Evolutionary conservation across 345 rosid genomes (phyloP).

Genomic region (Garcia nutans): DNA sequence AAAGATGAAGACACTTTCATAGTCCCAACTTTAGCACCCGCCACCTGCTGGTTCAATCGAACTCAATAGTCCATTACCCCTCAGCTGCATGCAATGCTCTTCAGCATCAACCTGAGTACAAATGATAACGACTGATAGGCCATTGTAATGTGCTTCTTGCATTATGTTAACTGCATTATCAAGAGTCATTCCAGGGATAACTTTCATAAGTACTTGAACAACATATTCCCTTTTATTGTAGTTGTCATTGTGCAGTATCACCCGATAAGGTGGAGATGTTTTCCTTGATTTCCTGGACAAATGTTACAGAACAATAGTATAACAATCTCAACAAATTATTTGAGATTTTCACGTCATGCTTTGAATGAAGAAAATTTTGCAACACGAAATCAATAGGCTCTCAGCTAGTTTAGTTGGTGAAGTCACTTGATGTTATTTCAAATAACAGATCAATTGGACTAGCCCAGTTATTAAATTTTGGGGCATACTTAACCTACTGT

Average conservation of each 20-base stretch:
- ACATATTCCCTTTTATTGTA: conserved; percentile 87
- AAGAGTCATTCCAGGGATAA: conserved; percentile 88
- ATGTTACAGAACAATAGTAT: neutral
- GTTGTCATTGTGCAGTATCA: conserved; percentile 87
- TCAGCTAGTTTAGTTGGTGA: neutral
- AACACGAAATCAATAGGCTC: neutral
- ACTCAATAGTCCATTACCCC: conserved; percentile 91
- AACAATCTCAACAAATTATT: neutral
- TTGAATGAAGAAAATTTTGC: neutral
- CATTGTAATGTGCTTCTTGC: conserved; percentile 97
- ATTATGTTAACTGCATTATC: conserved; percentile 93
- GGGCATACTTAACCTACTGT: neutral
- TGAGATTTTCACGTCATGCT: neutral
- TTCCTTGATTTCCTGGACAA: conserved; percentile 71
- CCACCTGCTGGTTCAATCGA: conserved; percentile 92
- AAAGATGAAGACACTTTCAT: neutral
- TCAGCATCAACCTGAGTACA: conserved; percentile 94
- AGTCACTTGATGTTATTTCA: neutral
- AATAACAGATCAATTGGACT: neutral
- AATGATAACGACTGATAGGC: conserved; percentile 81
- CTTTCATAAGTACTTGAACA: conserved; percentile 95
- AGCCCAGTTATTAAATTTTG: neutral
- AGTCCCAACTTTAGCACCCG: conserved; percentile 54
- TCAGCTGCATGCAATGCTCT: conserved; percentile 90
- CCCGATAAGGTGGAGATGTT: conserved; percentile 78